Percentiles rank a stretch among this genome's conserved stretches.
Evolutionary conservation across 2,329 filamentous ascomycete genomes (phyloP).

Genomic region (Xylariaceae sp.): DNA sequence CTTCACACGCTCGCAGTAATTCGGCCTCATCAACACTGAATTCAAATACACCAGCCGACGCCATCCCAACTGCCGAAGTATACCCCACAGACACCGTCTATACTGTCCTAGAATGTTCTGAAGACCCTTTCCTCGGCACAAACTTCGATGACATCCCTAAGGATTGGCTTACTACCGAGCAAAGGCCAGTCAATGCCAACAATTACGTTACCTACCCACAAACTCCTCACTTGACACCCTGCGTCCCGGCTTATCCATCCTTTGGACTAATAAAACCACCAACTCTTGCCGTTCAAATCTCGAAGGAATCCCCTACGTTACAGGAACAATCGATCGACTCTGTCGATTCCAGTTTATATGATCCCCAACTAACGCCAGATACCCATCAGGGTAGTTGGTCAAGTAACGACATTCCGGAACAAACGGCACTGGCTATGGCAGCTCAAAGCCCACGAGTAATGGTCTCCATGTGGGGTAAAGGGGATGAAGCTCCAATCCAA

Average conservation of each 20-base stretch:
- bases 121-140: conserved; percentile 48
- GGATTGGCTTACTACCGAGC: conserved; percentile 11
- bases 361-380: conserved; percentile 44
- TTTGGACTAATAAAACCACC: conserved; percentile 12
- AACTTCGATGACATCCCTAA: conserved; percentile 38
- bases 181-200: conserved; percentile 12
- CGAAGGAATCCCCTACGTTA: conserved; percentile 39
- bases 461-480: conserved; percentile 51
- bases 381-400: conserved; percentile 45
- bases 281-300: conserved; percentile 15
- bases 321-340: conserved; percentile 33
- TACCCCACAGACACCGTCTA: conserved; percentile 44
- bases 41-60: conserved; percentile 46
- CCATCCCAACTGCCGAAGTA: conserved; percentile 41
- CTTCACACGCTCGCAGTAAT: conserved; percentile 38
- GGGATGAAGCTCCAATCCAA: conserved; percentile 32
- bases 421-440: conserved; percentile 38
- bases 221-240: conserved; percentile 48
- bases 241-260: conserved; percentile 42
- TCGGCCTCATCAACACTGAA: conserved; percentile 37
- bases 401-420: conserved; percentile 44
- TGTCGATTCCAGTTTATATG: conserved; percentile 29
- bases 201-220: conserved; percentile 35
- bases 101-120: conserved; percentile 37
- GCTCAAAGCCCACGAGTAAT: conserved; percentile 50